phyloP scores from a whole-genome alignment of 352 stramenopile genomes.

The Pythium insidiosum region DNA sequence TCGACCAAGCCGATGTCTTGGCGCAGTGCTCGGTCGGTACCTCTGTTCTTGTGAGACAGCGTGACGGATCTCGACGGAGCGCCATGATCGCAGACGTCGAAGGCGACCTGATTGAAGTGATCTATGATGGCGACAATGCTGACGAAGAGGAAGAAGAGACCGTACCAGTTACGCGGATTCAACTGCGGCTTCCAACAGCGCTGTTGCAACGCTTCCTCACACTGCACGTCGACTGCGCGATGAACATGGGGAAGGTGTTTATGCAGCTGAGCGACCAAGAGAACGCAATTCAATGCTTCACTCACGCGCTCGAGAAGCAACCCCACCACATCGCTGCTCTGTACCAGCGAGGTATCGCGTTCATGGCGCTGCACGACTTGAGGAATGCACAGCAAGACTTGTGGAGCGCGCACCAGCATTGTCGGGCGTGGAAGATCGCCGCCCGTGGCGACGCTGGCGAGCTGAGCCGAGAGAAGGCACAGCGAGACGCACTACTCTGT shows the following conservation, averaged over 20 bases:
- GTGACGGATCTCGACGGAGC: conserved; percentile 22
- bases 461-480: conserved; percentile 20
- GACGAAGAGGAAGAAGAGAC: conserved; percentile 38
- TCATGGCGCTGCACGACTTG: conserved; percentile 57
- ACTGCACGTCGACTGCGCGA: conserved; percentile 53
- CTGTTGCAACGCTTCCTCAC: conserved; percentile 40
- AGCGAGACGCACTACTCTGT: conserved; percentile 27
- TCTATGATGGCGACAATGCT: conserved; percentile 52
- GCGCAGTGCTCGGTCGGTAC: conserved; percentile 36
- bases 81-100: conserved; percentile 69
- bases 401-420: conserved; percentile 53
- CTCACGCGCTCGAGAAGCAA: conserved; percentile 28
- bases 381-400: conserved; percentile 57
- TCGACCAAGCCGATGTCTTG: conserved; percentile 24
- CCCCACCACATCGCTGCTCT: conserved; percentile 45
- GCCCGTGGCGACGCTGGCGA: conserved; percentile 10
- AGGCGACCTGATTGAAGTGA: conserved; percentile 35
- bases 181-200: conserved; percentile 45
- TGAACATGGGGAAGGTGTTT: conserved; percentile 81
- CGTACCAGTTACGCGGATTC: conserved; percentile 36
- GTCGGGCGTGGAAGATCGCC: conserved; percentile 31
- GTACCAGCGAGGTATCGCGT: conserved; percentile 60
- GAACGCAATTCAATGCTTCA: conserved; percentile 49
- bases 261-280: conserved; percentile 45
- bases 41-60: conserved; percentile 35